These are phyloP conservation scores for Colletotrichum simmondsii DNA, from an alignment of 2,329 filamentous ascomycete species.

Conservation along the genomic window DNA sequence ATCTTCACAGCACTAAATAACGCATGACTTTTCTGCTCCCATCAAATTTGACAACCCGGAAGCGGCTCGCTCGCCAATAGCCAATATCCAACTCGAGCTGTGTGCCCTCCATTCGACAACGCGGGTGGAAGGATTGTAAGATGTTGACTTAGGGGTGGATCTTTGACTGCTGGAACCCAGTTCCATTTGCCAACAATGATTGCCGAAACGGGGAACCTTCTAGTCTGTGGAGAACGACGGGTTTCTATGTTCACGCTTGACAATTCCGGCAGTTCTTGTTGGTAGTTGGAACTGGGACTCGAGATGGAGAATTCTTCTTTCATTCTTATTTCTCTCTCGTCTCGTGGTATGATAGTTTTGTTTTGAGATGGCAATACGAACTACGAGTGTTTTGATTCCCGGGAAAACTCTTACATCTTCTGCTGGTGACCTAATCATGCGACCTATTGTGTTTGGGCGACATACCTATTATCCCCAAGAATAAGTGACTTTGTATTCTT, in stretches of 20 bases:
- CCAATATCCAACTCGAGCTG: slow-evolving; percentile 6
- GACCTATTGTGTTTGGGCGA: not conserved
- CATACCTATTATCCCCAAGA: too few species aligned
- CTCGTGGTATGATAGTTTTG: slow-evolving; percentile 24
- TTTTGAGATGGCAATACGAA: slow-evolving; percentile 8
- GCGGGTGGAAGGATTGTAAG: slow-evolving; percentile 14
- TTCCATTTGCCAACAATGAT: not conserved
- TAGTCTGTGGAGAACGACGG: slow-evolving; percentile 1
- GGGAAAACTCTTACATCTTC: not conserved
- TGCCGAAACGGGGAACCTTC: not conserved
- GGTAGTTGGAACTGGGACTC: not conserved
- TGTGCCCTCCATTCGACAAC: slow-evolving; percentile 27
- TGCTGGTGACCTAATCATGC: not conserved
- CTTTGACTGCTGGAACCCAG: slow-evolving; percentile 4
- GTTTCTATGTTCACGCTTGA: too few species aligned
- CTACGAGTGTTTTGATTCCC: slow-evolving; percentile 22
- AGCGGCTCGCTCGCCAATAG: slow-evolving; percentile 27
- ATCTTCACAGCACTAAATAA: slow-evolving; percentile 24
- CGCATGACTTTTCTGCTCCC: slow-evolving; percentile 15
- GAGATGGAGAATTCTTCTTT: not conserved
- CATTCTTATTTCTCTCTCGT: not conserved
- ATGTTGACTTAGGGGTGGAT: slow-evolving; percentile 6
- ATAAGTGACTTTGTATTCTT: not conserved
- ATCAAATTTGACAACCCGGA: not conserved
- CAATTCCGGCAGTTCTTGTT: too few species aligned